A percentile compares a stretch with the other conserved stretches of the same genome.
phyloP scores from a whole-genome alignment of 768 basidiomycete species.

The Trametes meyenii region DNA sequence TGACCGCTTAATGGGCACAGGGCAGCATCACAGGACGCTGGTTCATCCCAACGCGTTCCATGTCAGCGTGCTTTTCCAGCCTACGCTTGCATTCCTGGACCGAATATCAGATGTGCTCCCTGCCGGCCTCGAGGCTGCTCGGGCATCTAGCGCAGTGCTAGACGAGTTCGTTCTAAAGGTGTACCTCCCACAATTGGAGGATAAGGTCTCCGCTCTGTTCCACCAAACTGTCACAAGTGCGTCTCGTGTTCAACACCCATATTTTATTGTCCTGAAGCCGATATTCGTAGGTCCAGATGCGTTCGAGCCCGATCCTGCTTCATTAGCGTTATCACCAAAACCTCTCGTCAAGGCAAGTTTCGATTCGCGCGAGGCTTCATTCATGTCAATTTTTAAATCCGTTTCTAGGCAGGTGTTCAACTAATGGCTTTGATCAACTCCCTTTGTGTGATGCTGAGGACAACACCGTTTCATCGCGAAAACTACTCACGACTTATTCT shows the following conservation, averaged over 20 bases:
- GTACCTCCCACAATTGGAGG: constrained; percentile 93
- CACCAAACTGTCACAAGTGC: constrained; percentile 81
- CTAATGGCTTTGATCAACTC: constrained; percentile 91
- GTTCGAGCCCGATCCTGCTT: constrained; percentile 80
- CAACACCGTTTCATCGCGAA: constrained; percentile 93
- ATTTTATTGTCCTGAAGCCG: not conserved
- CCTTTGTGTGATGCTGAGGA: constrained; percentile 86
- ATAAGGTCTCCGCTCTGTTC: constrained; percentile 87
- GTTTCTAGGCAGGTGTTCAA: constrained; percentile 73
- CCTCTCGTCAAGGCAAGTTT: constrained; percentile 76
- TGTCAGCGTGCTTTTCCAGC: constrained; percentile 92
- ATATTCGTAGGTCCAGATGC: constrained; percentile 69
- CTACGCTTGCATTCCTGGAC: constrained; percentile 83
- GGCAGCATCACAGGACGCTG: constrained; percentile 82
- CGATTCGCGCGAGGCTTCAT: not conserved
- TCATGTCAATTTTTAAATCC: not conserved
- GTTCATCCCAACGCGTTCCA: constrained; percentile 94
- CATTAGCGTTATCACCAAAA: constrained; percentile 60
- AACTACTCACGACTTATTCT: constrained; percentile 94
- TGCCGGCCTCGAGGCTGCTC: constrained; percentile 64
- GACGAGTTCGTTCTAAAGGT: constrained; percentile 93
- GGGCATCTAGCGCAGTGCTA: constrained; percentile 70
- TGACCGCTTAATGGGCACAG: constrained; percentile 70
- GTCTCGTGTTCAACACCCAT: constrained; percentile 8
- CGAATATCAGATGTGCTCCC: constrained; percentile 74